Percentiles rank a stretch among this genome's conserved stretches.
phyloP scores from a whole-genome alignment of 495 filamentous ascomycete genomes.

The Tuber melanosporum region DNA sequence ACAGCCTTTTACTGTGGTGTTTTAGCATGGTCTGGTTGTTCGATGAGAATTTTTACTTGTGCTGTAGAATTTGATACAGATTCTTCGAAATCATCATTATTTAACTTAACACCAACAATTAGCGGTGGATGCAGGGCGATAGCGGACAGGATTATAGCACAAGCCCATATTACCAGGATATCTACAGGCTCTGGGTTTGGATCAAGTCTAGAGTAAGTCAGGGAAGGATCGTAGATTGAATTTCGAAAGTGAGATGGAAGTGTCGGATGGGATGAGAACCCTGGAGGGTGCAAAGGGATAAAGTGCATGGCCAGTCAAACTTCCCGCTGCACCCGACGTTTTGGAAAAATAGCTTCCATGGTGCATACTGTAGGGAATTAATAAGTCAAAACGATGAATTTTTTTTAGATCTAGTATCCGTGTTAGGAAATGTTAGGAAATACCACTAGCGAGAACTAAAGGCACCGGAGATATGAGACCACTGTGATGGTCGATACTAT shows the following conservation, averaged over 20 bases:
- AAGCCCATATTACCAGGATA: background rate
- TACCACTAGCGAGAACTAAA: no score
- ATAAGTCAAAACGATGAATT: background rate
- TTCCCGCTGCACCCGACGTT: background rate
- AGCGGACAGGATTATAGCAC: background rate
- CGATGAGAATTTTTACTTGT: conserved; percentile 30
- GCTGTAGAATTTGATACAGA: conserved; percentile 40
- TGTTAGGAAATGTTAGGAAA: no score
- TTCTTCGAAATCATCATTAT: conserved; percentile 19
- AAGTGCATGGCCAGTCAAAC: background rate
- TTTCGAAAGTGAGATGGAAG: background rate
- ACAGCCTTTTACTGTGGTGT: conserved; percentile 27
- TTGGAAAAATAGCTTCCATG: background rate
- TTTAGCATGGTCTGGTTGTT: conserved; percentile 36
- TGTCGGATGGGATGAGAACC: background rate
- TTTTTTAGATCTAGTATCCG: background rate
- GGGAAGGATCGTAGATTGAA: background rate
- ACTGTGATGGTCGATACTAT: no score
- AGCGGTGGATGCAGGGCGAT: background rate
- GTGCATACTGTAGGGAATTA: background rate
- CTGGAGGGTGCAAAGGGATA: background rate
- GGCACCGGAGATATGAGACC: no score
- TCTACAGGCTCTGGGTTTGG: background rate
- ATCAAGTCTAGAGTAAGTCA: background rate
- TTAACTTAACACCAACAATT: background rate